Base-by-base conservation (phyloP, 169 alveolate genomes). In the Plasmodium knowlesi region DNA sequence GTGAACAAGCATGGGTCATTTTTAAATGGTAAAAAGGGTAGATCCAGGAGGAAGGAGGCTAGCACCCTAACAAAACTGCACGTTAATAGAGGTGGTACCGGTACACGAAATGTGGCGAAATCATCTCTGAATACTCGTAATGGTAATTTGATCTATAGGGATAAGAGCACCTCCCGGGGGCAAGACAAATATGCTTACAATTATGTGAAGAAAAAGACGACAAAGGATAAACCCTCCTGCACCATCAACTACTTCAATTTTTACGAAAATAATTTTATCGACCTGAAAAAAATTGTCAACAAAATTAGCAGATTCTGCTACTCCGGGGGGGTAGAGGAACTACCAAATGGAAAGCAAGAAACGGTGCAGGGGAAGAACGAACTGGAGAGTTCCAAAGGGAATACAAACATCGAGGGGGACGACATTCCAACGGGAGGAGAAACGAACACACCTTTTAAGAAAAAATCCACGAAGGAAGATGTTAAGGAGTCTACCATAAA, bases 261-360 rank as follows among this genome's bases (percentile, higher is more conserved):
- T 89, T 78, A 89, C 53, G 83, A 89, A 89, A 89, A 89, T 79
- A 89, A 89, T 41, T 89, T 89, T n/a, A 89, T 89, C 25, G 89
- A 89, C 53, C 22, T 89, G 73, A 89, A 89, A 46, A 32, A 78
- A 54, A 37, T 89, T 16, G 25, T 79, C n/a, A 54, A 89, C 32
- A 54, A 79, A 61, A 89, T 89, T 37, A 88, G 82, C 30, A 61
- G 32, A 22, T 28, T 22, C 10, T 61, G 43, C 32, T 30, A 14
- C 70, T 37, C 22, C 9, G 39, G 22, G 39, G 84, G 32, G 71
- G 25, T 16, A 6, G 80, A 57, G 25, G 74, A 25, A 8, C 37
- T 6, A 25, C 28, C 79, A 76, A 39, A 8, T 57, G 82, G n/a
- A 9, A 37, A 54, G 25, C 22, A 78, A 53, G 16, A 78, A 5